Conservation (phyloP, 805 yeast genomes). For the Komagataella pseudopastoris region DNA sequence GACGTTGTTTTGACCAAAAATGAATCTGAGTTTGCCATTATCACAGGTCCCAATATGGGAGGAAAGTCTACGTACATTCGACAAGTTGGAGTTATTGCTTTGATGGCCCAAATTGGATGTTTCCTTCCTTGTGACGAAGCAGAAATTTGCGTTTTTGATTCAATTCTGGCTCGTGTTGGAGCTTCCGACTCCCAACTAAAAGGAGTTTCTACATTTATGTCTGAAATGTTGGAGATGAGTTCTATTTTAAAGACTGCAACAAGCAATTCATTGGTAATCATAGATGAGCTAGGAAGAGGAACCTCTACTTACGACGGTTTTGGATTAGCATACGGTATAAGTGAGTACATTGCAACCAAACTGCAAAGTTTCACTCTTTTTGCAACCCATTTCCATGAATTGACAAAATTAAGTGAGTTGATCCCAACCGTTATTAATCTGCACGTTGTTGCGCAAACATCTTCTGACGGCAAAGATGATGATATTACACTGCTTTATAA, state of each 20-base stretch:
- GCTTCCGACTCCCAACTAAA: conserved; percentile 96
- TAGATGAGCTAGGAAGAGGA: conserved; percentile 95
- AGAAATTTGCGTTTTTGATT: conserved; percentile 75
- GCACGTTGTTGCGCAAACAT: conserved; percentile 86
- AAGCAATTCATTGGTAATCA: conserved; percentile 63
- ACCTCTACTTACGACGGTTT: conserved; percentile 94
- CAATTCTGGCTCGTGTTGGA: conserved; percentile 92
- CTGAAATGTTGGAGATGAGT: conserved; percentile 92
- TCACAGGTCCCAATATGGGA: conserved; percentile 97
- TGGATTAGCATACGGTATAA: conserved; percentile 95
- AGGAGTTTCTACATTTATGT: conserved; percentile 93
- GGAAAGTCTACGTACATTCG: conserved; percentile 91
- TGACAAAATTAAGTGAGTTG: conserved; percentile 64
- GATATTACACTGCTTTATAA: conserved; percentile 83
- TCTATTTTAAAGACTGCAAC: conserved; percentile 75
- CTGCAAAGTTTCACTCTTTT: conserved; percentile 73
- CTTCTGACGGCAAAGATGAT: conserved; percentile 28
- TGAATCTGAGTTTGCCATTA: conserved; percentile 57
- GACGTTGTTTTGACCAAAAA: conserved; percentile 58
- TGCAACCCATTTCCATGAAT: conserved; percentile 96
- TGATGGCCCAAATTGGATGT: conserved; percentile 84
- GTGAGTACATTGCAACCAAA: conserved; percentile 65
- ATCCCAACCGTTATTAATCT: conserved; percentile 58
- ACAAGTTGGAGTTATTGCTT: conserved; percentile 75
- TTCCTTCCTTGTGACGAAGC: conserved; percentile 73